Evolutionary conservation across 2,329 filamentous ascomycete genomes (phyloP), one percentile per base, ranked within the genome.

Genomic region (Claviceps monticola): DNA sequence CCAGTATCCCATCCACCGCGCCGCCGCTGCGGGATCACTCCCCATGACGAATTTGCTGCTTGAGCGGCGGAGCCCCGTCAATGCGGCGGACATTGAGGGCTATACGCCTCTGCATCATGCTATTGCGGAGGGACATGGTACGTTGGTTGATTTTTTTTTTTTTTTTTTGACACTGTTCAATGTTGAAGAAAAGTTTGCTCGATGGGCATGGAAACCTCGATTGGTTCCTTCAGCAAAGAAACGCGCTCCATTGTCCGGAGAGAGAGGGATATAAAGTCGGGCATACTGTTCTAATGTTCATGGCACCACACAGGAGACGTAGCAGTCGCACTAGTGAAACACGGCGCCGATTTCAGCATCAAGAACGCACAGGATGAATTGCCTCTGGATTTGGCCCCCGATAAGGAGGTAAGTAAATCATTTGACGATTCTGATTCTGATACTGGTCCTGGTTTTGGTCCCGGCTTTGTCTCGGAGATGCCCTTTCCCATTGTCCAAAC

Each of bases 41-140:
- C 89, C 91, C 5, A 88, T 98, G 71, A 75, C 95, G 47, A 85
- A 82, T 59, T 70, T 95, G 39, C 71, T 98, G 14, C 71, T 96
- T 16, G 80, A 86, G 60, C 79, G 86, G 59, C 76, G 74, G 57
- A 95, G 88, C 57, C 90, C 91, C 0, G 64, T 97, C 23, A 88
- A 95, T 66, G 83, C 88, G 2, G 83, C 84, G 2, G 93, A 98
- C 69, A 72, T 74, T 38, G 82, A 88, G 58, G 91, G 91, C 1
- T 82, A 86, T 64, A 97, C 93, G 23, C 84, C 93, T 3, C 72
- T 98, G 60, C 93, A 98, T 68, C 93, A 98, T 64, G 82, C 87
- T 13, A 71, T 90, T 57, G 84, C 84, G 2, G 87, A 93, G 62
- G 82, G 82, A 5, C 80, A 85, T 64, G 83, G 81, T 81, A 46